Percentiles rank a stretch among this genome's conserved stretches.
Evolutionary conservation across 352 stramenopile species (phyloP).

Genomic region (Phytophthora rubi): DNA sequence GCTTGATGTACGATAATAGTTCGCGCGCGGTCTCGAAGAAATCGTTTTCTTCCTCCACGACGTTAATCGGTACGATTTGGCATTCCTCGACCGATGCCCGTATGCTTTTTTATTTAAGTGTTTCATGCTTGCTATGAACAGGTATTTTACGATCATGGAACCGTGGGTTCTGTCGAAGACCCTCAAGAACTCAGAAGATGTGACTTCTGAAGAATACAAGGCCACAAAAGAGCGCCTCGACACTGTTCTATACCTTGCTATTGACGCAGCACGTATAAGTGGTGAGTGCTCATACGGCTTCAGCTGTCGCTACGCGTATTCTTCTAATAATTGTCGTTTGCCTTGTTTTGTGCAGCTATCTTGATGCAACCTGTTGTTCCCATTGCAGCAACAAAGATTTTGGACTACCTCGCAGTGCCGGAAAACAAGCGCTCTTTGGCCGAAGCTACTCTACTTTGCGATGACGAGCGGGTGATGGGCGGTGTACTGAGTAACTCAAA

Average conservation of each 20-base stretch:
- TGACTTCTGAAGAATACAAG: conserved; percentile 40
- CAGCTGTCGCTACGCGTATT: not conserved
- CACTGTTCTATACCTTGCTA: conserved; percentile 74
- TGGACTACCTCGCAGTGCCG: conserved; percentile 74
- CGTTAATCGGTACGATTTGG: conserved; percentile 62
- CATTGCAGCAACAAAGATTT: conserved; percentile 59
- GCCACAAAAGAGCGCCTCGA: conserved; percentile 55
- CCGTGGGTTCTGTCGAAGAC: conserved; percentile 81
- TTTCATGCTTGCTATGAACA: conserved; percentile 16
- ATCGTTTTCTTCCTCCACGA: conserved; percentile 85
- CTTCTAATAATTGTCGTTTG: not conserved
- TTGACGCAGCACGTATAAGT: conserved; percentile 73
- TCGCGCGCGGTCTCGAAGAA: conserved; percentile 70
- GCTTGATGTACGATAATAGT: conserved; percentile 45
- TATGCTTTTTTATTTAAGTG: no score
- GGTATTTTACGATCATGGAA: conserved; percentile 81
- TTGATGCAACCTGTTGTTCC: conserved; percentile 76
- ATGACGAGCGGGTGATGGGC: conserved; percentile 44
- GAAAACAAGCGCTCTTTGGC: conserved; percentile 52
- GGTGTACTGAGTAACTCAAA: conserved; percentile 54
- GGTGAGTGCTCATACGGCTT: conserved; percentile 39
- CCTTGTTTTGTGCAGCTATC: conserved; percentile 50
- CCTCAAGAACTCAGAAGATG: conserved; percentile 42
- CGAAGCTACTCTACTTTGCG: conserved; percentile 55
- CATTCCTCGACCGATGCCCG: not conserved